Evolutionary conservation across 768 basidiomycete genomes (phyloP), one percentile per base, ranked within the genome.

Genomic region (Peribolospora baueri): DNA sequence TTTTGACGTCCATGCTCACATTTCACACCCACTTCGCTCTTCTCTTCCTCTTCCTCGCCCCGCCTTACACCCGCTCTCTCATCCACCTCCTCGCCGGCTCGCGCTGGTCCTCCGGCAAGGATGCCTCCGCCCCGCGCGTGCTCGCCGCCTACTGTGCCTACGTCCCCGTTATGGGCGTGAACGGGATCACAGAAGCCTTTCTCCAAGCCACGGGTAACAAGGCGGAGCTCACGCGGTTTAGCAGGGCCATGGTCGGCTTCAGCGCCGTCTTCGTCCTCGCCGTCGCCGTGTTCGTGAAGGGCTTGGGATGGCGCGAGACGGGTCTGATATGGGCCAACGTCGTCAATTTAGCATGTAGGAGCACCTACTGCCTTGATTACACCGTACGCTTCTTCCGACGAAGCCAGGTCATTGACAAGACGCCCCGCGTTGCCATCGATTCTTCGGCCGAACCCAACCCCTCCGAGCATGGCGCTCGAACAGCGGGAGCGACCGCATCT

Each of bases 131-230:
- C 0, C 81, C 85, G 0, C 59, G 67, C 10, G 81, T 91, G 43
- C 75, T 98, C 5, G 67, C 69, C 9, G 77, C 80, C 1, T 98
- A 88, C 76, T 67, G 85, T 36, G 81, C 76, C 71, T 91, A 90
- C 61, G 80, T 97, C 60, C 93, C 93, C 0, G 74, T 82, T 25
- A 74, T 98, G 62, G 82, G 82, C 5, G 68, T 86, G 60, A 98
- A 98, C 64, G 93, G 93, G 2, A 76, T 84, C 0, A 69, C 91
- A 13, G 93, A 98, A 65, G 85, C 90, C 0, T 90, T 93, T 66
- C 73, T 91, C 60, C 77, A 82, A 3, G 81, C 84, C 54, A 78
- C 80, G 2, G 83, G 86, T 1, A 71, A 73, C 2, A 72, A 80
- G 0, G 61, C 66, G 1, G 80, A 88, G 65, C 68, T 98, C 7